Percentiles rank a stretch among this genome's conserved stretches.
These are phyloP conservation scores for Coemansia sp. DNA, from an alignment of 192 early-diverging fungal genomes.

Conservation along the genomic window DNA sequence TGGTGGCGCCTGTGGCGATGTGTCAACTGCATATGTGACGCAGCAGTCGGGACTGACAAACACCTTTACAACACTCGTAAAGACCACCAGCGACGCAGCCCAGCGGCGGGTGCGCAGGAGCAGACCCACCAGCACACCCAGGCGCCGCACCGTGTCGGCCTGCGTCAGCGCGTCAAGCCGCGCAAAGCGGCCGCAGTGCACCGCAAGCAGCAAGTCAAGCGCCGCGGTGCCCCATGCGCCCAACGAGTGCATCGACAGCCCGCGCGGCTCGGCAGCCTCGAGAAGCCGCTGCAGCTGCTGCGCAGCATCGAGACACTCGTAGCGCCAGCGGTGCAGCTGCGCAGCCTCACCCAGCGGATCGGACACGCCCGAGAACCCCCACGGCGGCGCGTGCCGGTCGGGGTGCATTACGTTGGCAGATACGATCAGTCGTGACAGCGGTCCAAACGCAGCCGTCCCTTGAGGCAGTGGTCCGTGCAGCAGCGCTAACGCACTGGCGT, in stretches of 20 bases:
- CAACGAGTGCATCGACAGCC: slow-evolving; percentile 5
- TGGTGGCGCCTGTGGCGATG: neutral
- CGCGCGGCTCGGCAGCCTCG: neutral
- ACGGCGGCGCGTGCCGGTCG: neutral
- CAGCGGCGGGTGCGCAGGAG: slow-evolving; percentile 25
- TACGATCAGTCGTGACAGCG: slow-evolving; percentile 2
- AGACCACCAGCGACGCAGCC: slow-evolving; percentile 36
- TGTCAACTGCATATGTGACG: neutral
- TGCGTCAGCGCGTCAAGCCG: neutral
- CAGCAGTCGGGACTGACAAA: slow-evolving; percentile 7
- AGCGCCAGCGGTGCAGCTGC: slow-evolving; percentile 13
- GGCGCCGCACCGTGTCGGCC: slow-evolving; percentile 16
- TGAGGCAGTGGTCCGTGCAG: slow-evolving; percentile 8
- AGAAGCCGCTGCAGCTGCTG: slow-evolving; percentile 13
- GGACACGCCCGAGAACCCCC: neutral
- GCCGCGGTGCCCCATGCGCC: slow-evolving; percentile 27
- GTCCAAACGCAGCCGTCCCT: neutral
- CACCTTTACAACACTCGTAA: slow-evolving; percentile 28
- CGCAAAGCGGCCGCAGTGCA: slow-evolving; percentile 10
- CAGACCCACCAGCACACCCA: slow-evolving; percentile 13
- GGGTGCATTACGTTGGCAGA: neutral
- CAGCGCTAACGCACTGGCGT: slow-evolving; percentile 23
- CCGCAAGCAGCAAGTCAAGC: slow-evolving; percentile 15
- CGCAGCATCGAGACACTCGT: slow-evolving; percentile 24
- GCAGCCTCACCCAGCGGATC: slow-evolving; percentile 23